phyloP scores from a whole-genome alignment of 2,329 filamentous ascomycete genomes.

The Trichoderma sp. region DNA sequence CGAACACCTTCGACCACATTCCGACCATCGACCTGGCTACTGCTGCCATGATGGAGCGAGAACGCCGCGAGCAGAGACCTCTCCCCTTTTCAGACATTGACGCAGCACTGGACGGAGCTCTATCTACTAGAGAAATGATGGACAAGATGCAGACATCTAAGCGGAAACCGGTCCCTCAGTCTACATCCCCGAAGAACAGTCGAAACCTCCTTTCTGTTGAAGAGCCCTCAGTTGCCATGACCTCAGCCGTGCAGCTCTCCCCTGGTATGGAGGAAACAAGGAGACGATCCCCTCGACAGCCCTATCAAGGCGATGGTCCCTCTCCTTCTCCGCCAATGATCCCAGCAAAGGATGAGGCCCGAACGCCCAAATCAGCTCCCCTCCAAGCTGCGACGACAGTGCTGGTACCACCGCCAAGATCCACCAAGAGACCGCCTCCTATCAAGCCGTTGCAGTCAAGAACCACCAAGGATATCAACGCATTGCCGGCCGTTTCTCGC shows the following conservation, averaged over 20 bases:
- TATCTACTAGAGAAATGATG: constrained; percentile 34
- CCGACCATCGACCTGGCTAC: constrained; percentile 50
- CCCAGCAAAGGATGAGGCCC: background rate
- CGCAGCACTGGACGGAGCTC: constrained; percentile 34
- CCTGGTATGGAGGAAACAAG: constrained; percentile 50
- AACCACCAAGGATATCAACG: background rate
- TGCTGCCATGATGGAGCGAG: constrained; percentile 46
- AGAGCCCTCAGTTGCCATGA: constrained; percentile 23
- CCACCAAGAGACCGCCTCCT: constrained; percentile 2
- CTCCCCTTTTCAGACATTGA: constrained; percentile 32
- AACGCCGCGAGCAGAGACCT: constrained; percentile 38
- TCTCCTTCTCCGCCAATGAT: background rate
- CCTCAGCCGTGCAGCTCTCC: constrained; percentile 46
- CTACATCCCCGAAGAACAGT: background rate
- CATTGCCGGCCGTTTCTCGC: background rate
- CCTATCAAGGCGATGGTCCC: background rate
- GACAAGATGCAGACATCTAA: constrained; percentile 37
- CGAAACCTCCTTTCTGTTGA: constrained; percentile 3
- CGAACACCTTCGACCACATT: constrained; percentile 45
- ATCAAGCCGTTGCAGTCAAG: constrained; percentile 2
- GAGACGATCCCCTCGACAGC: constrained; percentile 47
- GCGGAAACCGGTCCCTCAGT: constrained; percentile 36
- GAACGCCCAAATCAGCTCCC: background rate
- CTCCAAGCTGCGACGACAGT: background rate
- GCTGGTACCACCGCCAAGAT: constrained; percentile 12